A percentile compares a stretch with the other conserved stretches of the same genome.
phyloP scores from a whole-genome alignment of 2,329 filamentous ascomycete species.

The Aspergillus ruber region DNA sequence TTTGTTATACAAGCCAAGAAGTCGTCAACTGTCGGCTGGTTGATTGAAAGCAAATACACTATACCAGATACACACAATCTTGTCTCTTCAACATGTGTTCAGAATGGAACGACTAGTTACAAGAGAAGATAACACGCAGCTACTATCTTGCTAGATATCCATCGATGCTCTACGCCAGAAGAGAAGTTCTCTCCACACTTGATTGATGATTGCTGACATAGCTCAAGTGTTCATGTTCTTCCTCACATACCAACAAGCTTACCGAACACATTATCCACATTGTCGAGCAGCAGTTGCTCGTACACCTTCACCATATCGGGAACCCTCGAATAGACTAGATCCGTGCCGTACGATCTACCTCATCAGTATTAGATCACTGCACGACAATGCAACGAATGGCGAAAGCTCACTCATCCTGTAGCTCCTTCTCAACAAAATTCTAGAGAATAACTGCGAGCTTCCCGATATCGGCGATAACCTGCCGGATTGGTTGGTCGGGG shows the following conservation, averaged over 20 bases:
- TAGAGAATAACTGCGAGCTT: conserved; percentile 27
- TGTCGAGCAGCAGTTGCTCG: conserved; percentile 5
- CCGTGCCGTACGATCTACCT: conserved; percentile 13
- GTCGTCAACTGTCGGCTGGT: too few relatives aligned
- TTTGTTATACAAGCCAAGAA: too few relatives aligned
- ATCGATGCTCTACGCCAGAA: too few relatives aligned
- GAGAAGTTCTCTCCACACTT: too few relatives aligned
- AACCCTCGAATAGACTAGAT: conserved; percentile 15
- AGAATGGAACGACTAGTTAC: too few relatives aligned
- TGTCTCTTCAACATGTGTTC: too few relatives aligned
- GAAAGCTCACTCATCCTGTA: conserved; percentile 2
- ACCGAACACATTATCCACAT: conserved; percentile 13
- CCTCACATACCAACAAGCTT: conserved; percentile 15
- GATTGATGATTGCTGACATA: too few relatives aligned
- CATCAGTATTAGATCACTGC: neutral
- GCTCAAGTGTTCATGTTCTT: neutral
- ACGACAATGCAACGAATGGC: too few relatives aligned
- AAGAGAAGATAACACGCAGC: too few relatives aligned
- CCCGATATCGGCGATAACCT: conserved; percentile 35
- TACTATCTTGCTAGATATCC: too few relatives aligned
- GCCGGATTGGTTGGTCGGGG: conserved; percentile 28
- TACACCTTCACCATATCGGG: conserved; percentile 17
- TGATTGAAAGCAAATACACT: too few relatives aligned
- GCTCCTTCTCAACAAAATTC: conserved; percentile 10
- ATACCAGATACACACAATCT: too few relatives aligned